A percentile compares a stretch with the other conserved stretches of the same genome.
phyloP scores from a whole-genome alignment of 2,329 filamentous ascomycete species.

The Cryphonectria parasitica region DNA sequence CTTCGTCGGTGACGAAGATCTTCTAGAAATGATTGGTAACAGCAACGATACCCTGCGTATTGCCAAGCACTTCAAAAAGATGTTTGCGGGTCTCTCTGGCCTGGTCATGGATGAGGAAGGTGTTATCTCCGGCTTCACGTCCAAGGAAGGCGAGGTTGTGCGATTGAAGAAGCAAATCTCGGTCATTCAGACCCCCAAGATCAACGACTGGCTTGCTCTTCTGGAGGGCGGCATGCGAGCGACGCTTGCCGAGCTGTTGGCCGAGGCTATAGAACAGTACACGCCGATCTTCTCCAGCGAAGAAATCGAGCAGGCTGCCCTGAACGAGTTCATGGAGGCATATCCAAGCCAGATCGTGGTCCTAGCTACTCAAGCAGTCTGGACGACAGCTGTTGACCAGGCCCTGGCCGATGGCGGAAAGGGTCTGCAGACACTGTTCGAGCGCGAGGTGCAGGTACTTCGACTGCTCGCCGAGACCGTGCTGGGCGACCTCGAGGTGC shows the following conservation, averaged over 20 bases:
- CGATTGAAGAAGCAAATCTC: conserved; percentile 89
- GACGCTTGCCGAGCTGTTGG: conserved; percentile 86
- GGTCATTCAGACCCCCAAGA: conserved; percentile 88
- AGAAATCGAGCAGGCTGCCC: conserved; percentile 68
- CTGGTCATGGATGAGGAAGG: conserved; percentile 89
- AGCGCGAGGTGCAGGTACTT: conserved; percentile 83
- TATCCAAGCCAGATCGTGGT: conserved; percentile 97
- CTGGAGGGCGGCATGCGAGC: conserved; percentile 93
- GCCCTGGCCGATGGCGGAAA: conserved; percentile 73
- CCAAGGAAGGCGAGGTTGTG: conserved; percentile 91
- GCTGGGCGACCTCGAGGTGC: conserved; percentile 82
- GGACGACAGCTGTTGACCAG: conserved; percentile 85
- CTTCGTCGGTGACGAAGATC: conserved; percentile 97
- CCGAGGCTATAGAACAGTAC: conserved; percentile 84
- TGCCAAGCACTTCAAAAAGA: conserved; percentile 99
- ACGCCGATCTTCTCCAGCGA: conserved; percentile 74
- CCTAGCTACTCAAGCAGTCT: conserved; percentile 88
- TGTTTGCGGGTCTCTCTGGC: conserved; percentile 96
- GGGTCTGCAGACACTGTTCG: conserved; percentile 72
- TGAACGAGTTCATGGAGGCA: conserved; percentile 78
- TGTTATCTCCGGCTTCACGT: conserved; percentile 88
- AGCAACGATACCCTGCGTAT: conserved; percentile 96
- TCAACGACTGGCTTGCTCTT: conserved; percentile 98
- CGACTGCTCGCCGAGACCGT: conserved; percentile 87
- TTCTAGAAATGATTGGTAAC: conserved; percentile 99